phyloP scores from a whole-genome alignment of 2,329 filamentous ascomycete species.

The Penicillium sp. region DNA sequence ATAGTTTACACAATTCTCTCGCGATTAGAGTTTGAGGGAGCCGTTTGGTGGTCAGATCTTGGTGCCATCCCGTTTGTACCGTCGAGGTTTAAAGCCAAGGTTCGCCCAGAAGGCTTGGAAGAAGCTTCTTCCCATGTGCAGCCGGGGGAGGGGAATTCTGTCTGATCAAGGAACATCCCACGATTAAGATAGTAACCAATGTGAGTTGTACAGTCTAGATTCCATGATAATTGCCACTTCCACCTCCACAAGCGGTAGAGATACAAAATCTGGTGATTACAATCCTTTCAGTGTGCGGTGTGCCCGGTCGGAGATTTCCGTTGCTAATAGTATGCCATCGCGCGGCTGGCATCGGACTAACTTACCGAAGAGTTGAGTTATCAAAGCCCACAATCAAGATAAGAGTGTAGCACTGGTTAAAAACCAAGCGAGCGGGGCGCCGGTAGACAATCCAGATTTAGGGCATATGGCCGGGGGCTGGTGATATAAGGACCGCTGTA shows the following conservation, averaged over 20 bases:
- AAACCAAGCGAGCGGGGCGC: background rate
- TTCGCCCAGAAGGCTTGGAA: constrained; percentile 14
- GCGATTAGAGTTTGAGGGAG: background rate
- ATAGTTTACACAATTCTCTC: background rate
- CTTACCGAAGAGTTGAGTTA: background rate
- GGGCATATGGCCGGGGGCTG: background rate
- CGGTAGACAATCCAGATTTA: background rate
- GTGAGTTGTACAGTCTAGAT: background rate
- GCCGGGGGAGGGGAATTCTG: background rate
- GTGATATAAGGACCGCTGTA: background rate
- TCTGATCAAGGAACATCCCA: background rate
- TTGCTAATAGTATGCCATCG: background rate
- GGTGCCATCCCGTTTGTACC: background rate
- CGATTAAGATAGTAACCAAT: background rate
- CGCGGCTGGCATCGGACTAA: constrained; percentile 4
- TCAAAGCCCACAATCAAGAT: background rate
- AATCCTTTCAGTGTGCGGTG: background rate
- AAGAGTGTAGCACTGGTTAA: background rate
- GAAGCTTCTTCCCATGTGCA: constrained; percentile 9
- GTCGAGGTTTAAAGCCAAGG: background rate
- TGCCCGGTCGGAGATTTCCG: constrained; percentile 3
- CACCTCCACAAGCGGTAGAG: background rate
- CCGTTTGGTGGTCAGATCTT: background rate
- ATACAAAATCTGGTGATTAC: background rate
- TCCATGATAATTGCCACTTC: background rate